These are phyloP conservation scores for Kwoniella mangroviensis DNA, from an alignment of 768 basidiomycete genomes.

Conservation along the genomic window DNA sequence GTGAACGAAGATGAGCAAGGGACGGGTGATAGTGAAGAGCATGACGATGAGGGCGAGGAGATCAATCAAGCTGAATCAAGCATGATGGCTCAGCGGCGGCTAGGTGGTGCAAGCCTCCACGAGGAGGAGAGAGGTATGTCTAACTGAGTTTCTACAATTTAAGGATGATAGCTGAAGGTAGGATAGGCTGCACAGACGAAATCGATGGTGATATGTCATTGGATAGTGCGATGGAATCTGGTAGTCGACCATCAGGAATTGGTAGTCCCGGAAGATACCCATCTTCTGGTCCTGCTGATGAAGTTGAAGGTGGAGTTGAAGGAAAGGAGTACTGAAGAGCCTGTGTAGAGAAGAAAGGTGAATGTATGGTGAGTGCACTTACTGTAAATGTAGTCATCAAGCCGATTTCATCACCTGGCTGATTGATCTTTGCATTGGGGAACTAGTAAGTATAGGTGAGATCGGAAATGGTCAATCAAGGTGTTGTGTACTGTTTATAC, in stretches of 20 bases:
- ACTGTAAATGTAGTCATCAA: background rate
- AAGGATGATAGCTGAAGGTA: background rate
- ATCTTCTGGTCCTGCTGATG: background rate
- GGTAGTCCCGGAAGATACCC: background rate
- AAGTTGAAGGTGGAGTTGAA: background rate
- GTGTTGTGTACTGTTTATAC: too few relatives aligned
- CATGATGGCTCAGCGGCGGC: background rate
- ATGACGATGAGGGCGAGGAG: constrained; percentile 7
- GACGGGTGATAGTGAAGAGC: constrained; percentile 7
- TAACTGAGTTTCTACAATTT: background rate
- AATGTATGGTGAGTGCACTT: background rate
- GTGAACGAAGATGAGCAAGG: background rate
- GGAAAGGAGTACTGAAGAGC: background rate
- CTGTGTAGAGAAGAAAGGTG: background rate
- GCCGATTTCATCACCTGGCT: background rate
- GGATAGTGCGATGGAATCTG: background rate
- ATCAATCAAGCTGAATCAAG: background rate
- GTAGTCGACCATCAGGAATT: background rate
- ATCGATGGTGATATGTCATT: background rate
- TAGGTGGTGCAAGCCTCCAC: background rate
- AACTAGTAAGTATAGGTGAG: too few relatives aligned
- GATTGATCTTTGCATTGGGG: too few relatives aligned
- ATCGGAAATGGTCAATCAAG: too few relatives aligned
- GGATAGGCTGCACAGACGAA: background rate
- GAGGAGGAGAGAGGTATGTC: constrained; percentile 6